Base-by-base conservation (phyloP, 768 basidiomycete species). In the Kwoniella europaea region DNA sequence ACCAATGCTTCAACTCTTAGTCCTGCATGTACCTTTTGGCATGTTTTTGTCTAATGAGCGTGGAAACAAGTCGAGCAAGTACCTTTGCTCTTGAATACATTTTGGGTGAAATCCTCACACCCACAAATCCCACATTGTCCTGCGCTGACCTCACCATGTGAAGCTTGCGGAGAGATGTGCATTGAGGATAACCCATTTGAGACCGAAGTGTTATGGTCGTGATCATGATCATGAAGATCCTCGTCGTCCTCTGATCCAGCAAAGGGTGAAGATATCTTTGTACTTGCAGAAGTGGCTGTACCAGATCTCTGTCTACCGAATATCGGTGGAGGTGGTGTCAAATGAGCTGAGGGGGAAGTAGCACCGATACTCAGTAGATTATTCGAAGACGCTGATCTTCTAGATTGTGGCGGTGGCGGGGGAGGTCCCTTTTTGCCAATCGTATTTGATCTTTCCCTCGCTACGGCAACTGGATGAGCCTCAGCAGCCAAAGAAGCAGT, bases 21-120 rank as follows among this genome's bases (percentile, higher is more conserved):
- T 35, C 35, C 35, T 35, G 5, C 35, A 35, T 35, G 1, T 35
- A 7, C 35, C 7, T 35, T 4, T 35, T 35, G 35, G 35, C 7
- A 9, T 9, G 35, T 5, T 35, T 7, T 42, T 5, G 12, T 43
- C 43, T 35, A 76, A 72, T 83, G 82, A 22, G 71, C 67, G 82
- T 88, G 86, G 75, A 88, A 88, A 81, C 90, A 92, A 73, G 88
- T 89, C 72, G 85, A 88, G 82, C 90, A 91, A 84, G 88, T 85
- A 7, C 90, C 89, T 77, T 86, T 86, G 57, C 86, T 85, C 83
- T 91, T 89, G 84, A 89, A 89, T 54, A 88, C 88, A 78, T 89
- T 89, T 83, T 91, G 89, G 76, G 87, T 87, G 82, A 91, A 90
- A 57, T 86, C 85, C 24, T 71, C 79, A 76, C 91, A 90, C 10